Percentiles rank a stretch among this genome's conserved stretches.
phyloP scores from a whole-genome alignment of 768 basidiomycete genomes.

The Cystobasidiopsis lactophilus region DNA sequence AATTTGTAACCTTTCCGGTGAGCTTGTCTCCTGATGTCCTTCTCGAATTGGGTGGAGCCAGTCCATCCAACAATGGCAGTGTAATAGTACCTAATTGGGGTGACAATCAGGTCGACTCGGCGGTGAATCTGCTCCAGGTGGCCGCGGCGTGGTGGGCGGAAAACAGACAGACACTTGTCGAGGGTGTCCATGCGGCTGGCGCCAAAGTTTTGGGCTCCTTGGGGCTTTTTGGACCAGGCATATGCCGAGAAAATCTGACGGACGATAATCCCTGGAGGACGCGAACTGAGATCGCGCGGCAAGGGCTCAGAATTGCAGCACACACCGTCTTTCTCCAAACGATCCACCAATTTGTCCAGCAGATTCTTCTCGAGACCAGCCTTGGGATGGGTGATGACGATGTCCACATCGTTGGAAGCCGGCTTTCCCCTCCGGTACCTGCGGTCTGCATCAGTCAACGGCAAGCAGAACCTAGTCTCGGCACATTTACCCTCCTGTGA shows the following conservation, averaged over 20 bases:
- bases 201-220: slow-evolving; percentile 7
- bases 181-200: slow-evolving; percentile 49
- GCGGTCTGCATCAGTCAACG: background rate
- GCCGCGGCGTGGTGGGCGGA: slow-evolving; percentile 34
- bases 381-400: slow-evolving; percentile 56
- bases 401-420: slow-evolving; percentile 66
- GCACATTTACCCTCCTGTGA: slow-evolving; percentile 26
- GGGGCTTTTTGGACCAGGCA: background rate
- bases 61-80: slow-evolving; percentile 71
- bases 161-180: slow-evolving; percentile 65
- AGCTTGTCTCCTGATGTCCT: slow-evolving; percentile 8
- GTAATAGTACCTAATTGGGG: slow-evolving; percentile 56
- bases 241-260: background rate
- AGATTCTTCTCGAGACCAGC: slow-evolving; percentile 37
- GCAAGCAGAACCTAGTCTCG: background rate
- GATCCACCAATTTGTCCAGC: slow-evolving; percentile 37
- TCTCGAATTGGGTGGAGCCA: slow-evolving; percentile 10
- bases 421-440: slow-evolving; percentile 58
- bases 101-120: slow-evolving; percentile 65
- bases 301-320: background rate
- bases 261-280: slow-evolving; percentile 2
- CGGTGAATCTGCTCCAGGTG: slow-evolving; percentile 32
- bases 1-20: slow-evolving; percentile 7
- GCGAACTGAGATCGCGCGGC: background rate
- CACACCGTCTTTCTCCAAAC: slow-evolving; percentile 37